These are phyloP conservation scores for Chlamydomonas asymmetrica DNA, from an alignment of 139 green algal genomes.

Conservation along the genomic window DNA sequence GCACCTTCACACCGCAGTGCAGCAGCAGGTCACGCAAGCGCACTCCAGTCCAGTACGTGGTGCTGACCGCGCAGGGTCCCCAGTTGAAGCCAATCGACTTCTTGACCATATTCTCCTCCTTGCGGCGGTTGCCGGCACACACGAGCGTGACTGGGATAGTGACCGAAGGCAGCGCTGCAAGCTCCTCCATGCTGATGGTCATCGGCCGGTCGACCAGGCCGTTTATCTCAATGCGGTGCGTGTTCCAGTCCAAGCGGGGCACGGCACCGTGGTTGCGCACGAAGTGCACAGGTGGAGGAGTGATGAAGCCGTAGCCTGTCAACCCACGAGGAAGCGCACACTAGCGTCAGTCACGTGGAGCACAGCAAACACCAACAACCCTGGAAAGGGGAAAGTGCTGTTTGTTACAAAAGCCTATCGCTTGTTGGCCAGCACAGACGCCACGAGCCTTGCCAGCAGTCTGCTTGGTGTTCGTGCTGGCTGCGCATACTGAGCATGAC, in stretches of 20 bases:
- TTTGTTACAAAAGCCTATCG: no score
- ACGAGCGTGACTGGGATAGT: slow-evolving; percentile 82
- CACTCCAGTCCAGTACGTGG: slow-evolving; percentile 92
- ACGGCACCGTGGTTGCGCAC: slow-evolving; percentile 93
- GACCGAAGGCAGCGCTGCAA: slow-evolving; percentile 71
- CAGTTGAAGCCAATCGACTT: slow-evolving; percentile 88
- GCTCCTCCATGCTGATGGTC: slow-evolving; percentile 89
- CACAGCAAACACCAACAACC: background rate
- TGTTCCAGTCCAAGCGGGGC: slow-evolving; percentile 54
- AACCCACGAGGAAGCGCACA: background rate
- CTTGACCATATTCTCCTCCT: slow-evolving; percentile 99
- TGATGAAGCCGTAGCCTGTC: slow-evolving; percentile 82
- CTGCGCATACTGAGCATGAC: no score
- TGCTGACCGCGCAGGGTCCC: slow-evolving; percentile 69
- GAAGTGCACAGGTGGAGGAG: slow-evolving; percentile 73
- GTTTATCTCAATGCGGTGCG: slow-evolving; percentile 75
- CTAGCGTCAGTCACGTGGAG: background rate
- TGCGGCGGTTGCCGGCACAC: slow-evolving; percentile 94
- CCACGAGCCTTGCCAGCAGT: no score
- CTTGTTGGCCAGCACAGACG: no score
- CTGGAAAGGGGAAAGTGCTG: no score
- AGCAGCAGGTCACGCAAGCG: slow-evolving; percentile 83
- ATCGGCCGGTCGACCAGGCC: slow-evolving; percentile 76
- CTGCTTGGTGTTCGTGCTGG: no score
- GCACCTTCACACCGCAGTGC: slow-evolving; percentile 54